A percentile compares a stretch with the other conserved stretches of the same genome.
Evolutionary conservation across 441 rosid genomes (phyloP).

Genomic region (Dalechampia spathulata): DNA sequence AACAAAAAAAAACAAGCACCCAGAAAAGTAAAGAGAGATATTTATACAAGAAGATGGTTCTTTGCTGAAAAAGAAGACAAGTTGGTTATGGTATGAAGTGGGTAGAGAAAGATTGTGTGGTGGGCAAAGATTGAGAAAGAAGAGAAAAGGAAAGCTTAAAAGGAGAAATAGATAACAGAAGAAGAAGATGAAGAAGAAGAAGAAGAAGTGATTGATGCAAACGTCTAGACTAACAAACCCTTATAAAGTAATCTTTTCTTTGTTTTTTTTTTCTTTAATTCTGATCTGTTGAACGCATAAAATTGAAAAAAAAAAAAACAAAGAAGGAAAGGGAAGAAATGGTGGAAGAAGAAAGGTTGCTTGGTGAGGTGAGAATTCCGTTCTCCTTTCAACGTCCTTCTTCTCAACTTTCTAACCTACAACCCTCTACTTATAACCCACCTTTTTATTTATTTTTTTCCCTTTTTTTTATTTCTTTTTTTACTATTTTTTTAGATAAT

Average conservation of each 20-base stretch:
- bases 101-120: not conserved
- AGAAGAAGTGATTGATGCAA: conserved; percentile 42
- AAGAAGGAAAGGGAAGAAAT: not conserved
- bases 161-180: not conserved
- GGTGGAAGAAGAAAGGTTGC: conserved; percentile 41
- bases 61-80: not conserved
- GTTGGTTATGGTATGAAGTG: no score
- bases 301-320: not conserved
- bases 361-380: conserved; percentile 56
- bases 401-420: conserved; percentile 73
- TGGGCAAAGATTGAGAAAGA: not conserved
- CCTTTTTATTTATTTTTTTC: conserved; percentile 11
- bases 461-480: not conserved
- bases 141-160: not conserved
- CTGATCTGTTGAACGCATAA: not conserved
- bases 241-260: conserved; percentile 36
- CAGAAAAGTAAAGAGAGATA: no score
- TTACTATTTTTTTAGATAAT: not conserved
- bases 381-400: conserved; percentile 86
- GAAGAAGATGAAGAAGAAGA: not conserved
- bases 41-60: not conserved
- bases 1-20: no score
- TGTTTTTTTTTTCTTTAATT: not conserved
- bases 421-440: conserved; percentile 58
- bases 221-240: conserved; percentile 72